Percentiles rank a stretch among this genome's conserved stretches.
These are phyloP conservation scores for Podospora fimiseda DNA, from an alignment of 495 filamentous ascomycete genomes.

Conservation along the genomic window DNA sequence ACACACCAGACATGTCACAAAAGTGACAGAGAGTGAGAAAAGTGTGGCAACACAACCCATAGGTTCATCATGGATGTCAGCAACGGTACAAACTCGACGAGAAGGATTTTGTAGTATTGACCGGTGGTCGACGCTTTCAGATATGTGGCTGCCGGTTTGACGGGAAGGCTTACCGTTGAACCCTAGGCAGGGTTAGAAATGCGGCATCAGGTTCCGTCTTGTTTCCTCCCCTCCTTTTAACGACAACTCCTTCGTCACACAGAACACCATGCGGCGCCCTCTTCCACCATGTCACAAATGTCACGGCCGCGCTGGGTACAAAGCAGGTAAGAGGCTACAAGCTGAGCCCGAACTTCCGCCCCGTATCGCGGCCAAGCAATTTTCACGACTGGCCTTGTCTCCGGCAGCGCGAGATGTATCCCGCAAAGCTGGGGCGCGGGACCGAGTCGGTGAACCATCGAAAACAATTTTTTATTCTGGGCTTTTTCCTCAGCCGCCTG, in stretches of 20 bases:
- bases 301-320: constrained; percentile 3
- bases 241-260: background rate
- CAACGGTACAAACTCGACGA: too few species aligned
- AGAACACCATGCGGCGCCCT: constrained; percentile 8
- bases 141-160: constrained; percentile 1
- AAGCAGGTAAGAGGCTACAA: constrained; percentile 5
- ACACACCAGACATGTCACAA: background rate
- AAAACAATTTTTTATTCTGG: background rate
- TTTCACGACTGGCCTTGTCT: constrained; percentile 2
- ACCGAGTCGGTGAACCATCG: constrained; percentile 6
- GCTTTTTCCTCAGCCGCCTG: constrained; percentile 2
- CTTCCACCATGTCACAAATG: constrained; percentile 10
- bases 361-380: constrained; percentile 9
- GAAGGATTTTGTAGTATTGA: background rate
- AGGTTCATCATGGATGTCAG: background rate
- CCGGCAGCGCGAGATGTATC: background rate
- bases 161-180: constrained; percentile 5
- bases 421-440: constrained; percentile 3
- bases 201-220: constrained; percentile 3
- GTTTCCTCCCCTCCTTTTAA: background rate
- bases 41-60: background rate
- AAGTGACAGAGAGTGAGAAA: background rate
- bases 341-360: background rate
- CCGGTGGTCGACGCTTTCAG: background rate
- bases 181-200: constrained; percentile 1